These are phyloP conservation scores for Psidium friedrichsthalianum DNA, from an alignment of 345 rosid genomes.

Conservation along the genomic window DNA sequence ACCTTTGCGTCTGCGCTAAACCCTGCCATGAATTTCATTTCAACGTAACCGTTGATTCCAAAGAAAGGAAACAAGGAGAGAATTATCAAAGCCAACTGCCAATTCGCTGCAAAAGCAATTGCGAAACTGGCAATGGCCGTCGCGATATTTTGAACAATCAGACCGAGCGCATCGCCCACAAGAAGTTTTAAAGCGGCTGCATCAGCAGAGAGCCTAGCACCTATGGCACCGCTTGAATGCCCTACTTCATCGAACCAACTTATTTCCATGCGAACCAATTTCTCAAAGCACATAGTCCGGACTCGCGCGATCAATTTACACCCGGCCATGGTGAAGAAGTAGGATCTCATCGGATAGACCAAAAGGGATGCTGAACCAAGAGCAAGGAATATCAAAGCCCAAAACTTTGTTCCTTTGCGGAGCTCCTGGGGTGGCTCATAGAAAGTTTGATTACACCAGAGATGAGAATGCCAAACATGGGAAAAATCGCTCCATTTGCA, in stretches of 20 bases:
- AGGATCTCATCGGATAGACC: constrained; percentile 30
- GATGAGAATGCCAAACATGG: constrained; percentile 48
- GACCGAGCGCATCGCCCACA: constrained; percentile 61
- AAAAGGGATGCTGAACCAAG: constrained; percentile 42
- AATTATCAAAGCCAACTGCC: constrained; percentile 55
- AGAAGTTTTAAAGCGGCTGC: constrained; percentile 49
- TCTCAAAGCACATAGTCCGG: constrained; percentile 57
- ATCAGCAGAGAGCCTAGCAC: constrained; percentile 76
- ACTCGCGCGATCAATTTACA: constrained; percentile 47
- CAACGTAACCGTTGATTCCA: constrained; percentile 40
- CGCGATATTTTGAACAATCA: constrained; percentile 41
- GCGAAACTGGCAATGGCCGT: constrained; percentile 45
- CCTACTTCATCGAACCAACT: constrained; percentile 72
- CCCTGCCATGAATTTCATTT: constrained; percentile 53
- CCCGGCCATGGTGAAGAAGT: constrained; percentile 59
- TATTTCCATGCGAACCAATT: constrained; percentile 62
- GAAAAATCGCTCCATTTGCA: constrained; percentile 39
- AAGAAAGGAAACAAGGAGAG: constrained; percentile 52
- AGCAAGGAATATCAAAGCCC: constrained; percentile 50
- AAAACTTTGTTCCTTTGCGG: constrained; percentile 35
- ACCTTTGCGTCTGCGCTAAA: constrained; percentile 82
- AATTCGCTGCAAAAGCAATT: constrained; percentile 56
- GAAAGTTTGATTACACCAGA: constrained; percentile 45
- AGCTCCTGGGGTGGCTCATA: constrained; percentile 39
- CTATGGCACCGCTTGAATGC: constrained; percentile 64